Evolutionary conservation across 306 rosid genomes (phyloP), one percentile per base, ranked within the genome.

Genomic region (Cajanus cajan): DNA sequence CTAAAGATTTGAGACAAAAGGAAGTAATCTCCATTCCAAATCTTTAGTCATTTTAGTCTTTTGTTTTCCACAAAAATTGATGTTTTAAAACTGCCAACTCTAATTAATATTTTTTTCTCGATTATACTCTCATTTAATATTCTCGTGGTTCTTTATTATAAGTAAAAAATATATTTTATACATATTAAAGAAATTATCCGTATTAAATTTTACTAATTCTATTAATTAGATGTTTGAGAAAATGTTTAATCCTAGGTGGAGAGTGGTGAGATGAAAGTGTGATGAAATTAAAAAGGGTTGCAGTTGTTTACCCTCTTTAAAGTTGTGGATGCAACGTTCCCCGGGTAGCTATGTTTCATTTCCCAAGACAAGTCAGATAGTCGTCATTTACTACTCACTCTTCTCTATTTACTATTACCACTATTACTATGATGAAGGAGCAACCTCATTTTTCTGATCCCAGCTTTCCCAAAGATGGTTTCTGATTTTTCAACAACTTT

Each of bases 401-500:
- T 51, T 80, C 48, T 73, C 76, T 39, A 2, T 78, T 4, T 77
- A 16, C 6, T 37, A 68, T 86, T 74, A 75, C 54, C 51, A 76
- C 71, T 44, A 44, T 51, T 51, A 21, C 61, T 54, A 54, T 54
- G 19, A 47, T 25, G 28, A 13, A 25, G 22, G n/a, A 16, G 33
- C 51, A 59, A 69, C 21, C 41, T 73, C 77, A 75, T 16, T 55
- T 24, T 58, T 68, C 75, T 82, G 82, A 78, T 68, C 68, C 79
- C 15, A 74, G 51, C 82, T 41, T 86, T 83, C 73, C 85, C 66
- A 40, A 57, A 71, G 15, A 76, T 83, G 76, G 92, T 76, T 79
- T 80, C 92, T 88, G 90, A 67, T 14, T 82, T 79, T 77, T 85
- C 95, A 92, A 87, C 95, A 45, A 87, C 97, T 88, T 86, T 70